A percentile compares a stretch with the other conserved stretches of the same genome.
phyloP scores from a whole-genome alignment of 192 early-diverging fungal species.

The Haplosporangium gracile region DNA sequence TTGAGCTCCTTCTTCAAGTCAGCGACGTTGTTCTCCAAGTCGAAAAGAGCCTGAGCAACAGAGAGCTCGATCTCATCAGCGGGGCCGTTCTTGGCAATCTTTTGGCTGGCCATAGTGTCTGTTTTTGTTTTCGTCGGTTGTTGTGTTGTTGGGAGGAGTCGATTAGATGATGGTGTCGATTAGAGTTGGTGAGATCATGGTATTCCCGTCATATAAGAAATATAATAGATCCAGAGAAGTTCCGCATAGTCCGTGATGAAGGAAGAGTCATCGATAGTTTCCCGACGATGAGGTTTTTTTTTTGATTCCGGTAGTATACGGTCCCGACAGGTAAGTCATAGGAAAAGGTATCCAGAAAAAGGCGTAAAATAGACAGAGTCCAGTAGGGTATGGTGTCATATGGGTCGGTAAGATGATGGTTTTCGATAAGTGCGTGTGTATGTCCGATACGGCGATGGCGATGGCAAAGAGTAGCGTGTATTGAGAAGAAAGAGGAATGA shows the following conservation, averaged over 20 bases:
- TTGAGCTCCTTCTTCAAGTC: conserved; percentile 98
- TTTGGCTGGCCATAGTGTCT: conserved; percentile 64
- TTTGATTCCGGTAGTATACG: not conserved
- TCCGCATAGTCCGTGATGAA: not conserved
- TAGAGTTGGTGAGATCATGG: not conserved
- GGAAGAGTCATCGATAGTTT: not conserved
- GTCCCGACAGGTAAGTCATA: not conserved
- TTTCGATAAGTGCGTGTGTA: not conserved
- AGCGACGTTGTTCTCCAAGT: conserved; percentile 94
- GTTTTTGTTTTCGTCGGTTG: conserved; percentile 31
- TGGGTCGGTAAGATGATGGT: not conserved
- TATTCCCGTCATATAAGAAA: not conserved
- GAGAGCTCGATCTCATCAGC: conserved; percentile 90
- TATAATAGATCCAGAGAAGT: not conserved
- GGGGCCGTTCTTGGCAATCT: conserved; percentile 61
- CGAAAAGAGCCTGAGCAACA: conserved; percentile 96
- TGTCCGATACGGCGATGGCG: not conserved
- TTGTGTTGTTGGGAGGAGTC: not conserved
- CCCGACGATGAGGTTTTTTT: not conserved
- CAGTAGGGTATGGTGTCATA: not conserved
- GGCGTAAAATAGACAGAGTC: not conserved
- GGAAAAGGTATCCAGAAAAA: not conserved
- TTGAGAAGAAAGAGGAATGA: not conserved
- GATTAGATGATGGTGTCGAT: conserved; percentile 22
- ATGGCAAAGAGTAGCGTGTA: not conserved